These are phyloP conservation scores for Claviceps purpurea DNA, from an alignment of 2,329 filamentous ascomycete genomes.

Conservation along the genomic window DNA sequence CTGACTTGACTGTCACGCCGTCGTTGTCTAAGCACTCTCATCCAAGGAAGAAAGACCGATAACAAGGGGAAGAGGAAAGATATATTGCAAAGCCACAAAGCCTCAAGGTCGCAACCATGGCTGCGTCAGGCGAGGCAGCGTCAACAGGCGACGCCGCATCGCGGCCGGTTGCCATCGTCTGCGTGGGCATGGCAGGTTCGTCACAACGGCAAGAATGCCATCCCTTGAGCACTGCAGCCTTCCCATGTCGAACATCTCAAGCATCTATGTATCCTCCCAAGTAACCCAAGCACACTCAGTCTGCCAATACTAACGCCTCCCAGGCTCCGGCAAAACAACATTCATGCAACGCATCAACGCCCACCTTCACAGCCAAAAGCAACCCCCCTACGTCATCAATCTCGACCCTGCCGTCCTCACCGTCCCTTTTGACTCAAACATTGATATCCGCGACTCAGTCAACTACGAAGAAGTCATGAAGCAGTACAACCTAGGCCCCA, in stretches of 20 bases:
- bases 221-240: too few relatives aligned
- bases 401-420: slow-evolving; percentile 89
- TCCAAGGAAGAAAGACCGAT: too few relatives aligned
- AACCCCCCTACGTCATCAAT: slow-evolving; percentile 89
- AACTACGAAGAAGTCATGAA: slow-evolving; percentile 99
- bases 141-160: slow-evolving; percentile 11
- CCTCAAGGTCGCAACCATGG: slow-evolving; percentile 13
- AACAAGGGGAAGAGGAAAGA: too few relatives aligned
- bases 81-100: too few relatives aligned
- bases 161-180: slow-evolving; percentile 52
- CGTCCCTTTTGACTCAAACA: slow-evolving; percentile 92
- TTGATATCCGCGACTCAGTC: slow-evolving; percentile 96
- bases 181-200: slow-evolving; percentile 86
- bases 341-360: slow-evolving; percentile 99
- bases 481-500: slow-evolving; percentile 94
- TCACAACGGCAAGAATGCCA: neutral
- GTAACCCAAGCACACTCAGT: too few relatives aligned
- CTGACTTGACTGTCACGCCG: too few relatives aligned
- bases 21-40: too few relatives aligned
- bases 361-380: slow-evolving; percentile 67
- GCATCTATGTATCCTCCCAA: too few relatives aligned
- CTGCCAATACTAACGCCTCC: neutral
- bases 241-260: too few relatives aligned
- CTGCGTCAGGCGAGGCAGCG: slow-evolving; percentile 18
- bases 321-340: slow-evolving; percentile 94